These are phyloP conservation scores for Aspergillus sp. DNA, from an alignment of 2,329 filamentous ascomycete genomes.

Conservation along the genomic window DNA sequence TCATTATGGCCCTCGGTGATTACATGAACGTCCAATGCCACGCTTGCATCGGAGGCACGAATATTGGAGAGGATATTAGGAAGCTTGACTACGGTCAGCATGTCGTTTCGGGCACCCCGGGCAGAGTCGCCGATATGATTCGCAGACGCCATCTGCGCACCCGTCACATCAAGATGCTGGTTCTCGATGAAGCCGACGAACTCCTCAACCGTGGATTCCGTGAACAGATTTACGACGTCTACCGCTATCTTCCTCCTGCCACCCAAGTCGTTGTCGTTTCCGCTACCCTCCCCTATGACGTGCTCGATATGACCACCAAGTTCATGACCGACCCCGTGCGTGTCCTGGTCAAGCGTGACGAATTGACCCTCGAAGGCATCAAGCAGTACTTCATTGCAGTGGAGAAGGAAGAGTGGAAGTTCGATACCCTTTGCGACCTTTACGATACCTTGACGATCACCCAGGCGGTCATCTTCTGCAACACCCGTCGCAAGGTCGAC, in stretches of 20 bases:
- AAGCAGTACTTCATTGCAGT: constrained; percentile 99
- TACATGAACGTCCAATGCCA: constrained; percentile 99
- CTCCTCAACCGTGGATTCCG: constrained; percentile 91
- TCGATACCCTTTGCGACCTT: constrained; percentile 96
- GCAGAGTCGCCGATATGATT: constrained; percentile 86
- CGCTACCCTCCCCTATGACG: constrained; percentile 94
- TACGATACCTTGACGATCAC: constrained; percentile 99
- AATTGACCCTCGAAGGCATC: constrained; percentile 92
- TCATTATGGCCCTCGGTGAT: constrained; percentile 98
- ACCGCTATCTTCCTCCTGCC: constrained; percentile 91
- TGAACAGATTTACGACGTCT: constrained; percentile 99
- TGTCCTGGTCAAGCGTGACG: constrained; percentile 97
- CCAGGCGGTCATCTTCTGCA: constrained; percentile 99
- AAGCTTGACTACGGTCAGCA: constrained; percentile 98
- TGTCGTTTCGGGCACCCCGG: constrained; percentile 96
- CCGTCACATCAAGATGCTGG: constrained; percentile 75
- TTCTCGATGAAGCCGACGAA: constrained; percentile 75
- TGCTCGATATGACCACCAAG: constrained; percentile 98
- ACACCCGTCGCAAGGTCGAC: constrained; percentile 97
- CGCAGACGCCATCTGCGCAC: constrained; percentile 71
- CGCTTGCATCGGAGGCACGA: constrained; percentile 96
- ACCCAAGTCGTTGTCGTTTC: constrained; percentile 99
- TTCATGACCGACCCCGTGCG: constrained; percentile 99
- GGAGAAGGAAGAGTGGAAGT: constrained; percentile 99
- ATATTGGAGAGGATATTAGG: constrained; percentile 95